Evolutionary conservation across 2,329 filamentous ascomycete species (phyloP).

Genomic region (Pseudogymnoascus sp.): DNA sequence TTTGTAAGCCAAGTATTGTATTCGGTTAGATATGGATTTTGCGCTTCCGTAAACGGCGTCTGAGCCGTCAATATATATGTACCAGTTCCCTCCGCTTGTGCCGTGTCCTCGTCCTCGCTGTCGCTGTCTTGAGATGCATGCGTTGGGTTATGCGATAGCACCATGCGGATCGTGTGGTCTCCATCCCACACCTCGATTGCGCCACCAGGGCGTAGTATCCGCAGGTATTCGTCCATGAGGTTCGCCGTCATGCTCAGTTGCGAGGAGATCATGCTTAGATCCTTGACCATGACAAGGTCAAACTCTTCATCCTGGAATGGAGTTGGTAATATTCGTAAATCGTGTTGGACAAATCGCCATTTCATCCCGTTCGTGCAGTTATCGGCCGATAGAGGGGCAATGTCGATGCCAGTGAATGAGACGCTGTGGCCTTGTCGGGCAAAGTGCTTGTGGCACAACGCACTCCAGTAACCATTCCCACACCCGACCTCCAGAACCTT

Average conservation of each 20-base stretch:
- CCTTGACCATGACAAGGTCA: constrained; percentile 83
- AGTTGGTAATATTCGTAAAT: constrained; percentile 64
- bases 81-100: constrained; percentile 58
- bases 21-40: constrained; percentile 74
- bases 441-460: constrained; percentile 77
- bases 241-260: constrained; percentile 45
- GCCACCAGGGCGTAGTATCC: constrained; percentile 69
- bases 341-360: constrained; percentile 84
- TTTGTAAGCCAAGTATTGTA: constrained; percentile 77
- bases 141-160: constrained; percentile 61
- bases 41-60: constrained; percentile 69
- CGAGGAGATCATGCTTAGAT: constrained; percentile 60
- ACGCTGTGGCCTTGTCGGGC: constrained; percentile 59
- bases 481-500: constrained; percentile 81
- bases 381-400: constrained; percentile 62
- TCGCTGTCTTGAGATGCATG: constrained; percentile 27
- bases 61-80: constrained; percentile 77
- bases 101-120: constrained; percentile 50
- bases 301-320: constrained; percentile 75
- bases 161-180: constrained; percentile 73
- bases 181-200: constrained; percentile 83
- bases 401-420: constrained; percentile 73
- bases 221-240: constrained; percentile 63
- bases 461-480: constrained; percentile 82
- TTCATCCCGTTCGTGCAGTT: constrained; percentile 62